These are phyloP conservation scores for Papiliotrema terrestris DNA, from an alignment of 1,284 basidiomycete species.

Conservation along the genomic window DNA sequence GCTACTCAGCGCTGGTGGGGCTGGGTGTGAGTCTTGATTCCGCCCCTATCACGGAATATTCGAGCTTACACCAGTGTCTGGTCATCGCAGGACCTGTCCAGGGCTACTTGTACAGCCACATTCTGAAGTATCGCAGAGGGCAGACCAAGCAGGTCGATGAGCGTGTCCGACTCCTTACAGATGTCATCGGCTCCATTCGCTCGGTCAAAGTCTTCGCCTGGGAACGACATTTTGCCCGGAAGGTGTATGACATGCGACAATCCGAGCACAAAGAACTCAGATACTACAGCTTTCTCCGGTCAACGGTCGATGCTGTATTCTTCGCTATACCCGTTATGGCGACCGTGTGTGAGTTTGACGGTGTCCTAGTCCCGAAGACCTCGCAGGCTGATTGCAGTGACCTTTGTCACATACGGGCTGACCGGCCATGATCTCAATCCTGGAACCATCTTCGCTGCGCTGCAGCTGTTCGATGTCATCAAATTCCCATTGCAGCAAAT, in stretches of 20 bases:
- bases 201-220: slow-evolving; percentile 47
- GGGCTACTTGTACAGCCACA: slow-evolving; percentile 55
- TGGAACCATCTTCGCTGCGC: slow-evolving; percentile 66
- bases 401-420: slow-evolving; percentile 70
- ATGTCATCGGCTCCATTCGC: slow-evolving; percentile 44
- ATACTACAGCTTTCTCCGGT: slow-evolving; percentile 36
- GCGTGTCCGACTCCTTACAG: slow-evolving; percentile 41
- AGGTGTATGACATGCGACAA: slow-evolving; percentile 56
- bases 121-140: slow-evolving; percentile 64
- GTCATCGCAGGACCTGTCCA: background rate
- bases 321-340: slow-evolving; percentile 64
- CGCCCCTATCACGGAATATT: no score
- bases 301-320: slow-evolving; percentile 18
- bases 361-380: no score
- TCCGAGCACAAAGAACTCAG: slow-evolving; percentile 52
- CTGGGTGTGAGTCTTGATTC: slow-evolving; percentile 59
- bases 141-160: slow-evolving; percentile 71
- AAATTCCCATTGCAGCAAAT: slow-evolving; percentile 20
- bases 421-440: slow-evolving; percentile 64
- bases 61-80: background rate
- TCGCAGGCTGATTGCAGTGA: slow-evolving; percentile 45
- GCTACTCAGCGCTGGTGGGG: slow-evolving; percentile 29
- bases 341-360: slow-evolving; percentile 55
- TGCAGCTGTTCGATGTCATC: slow-evolving; percentile 68
- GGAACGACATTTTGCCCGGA: slow-evolving; percentile 60